Base-by-base conservation (phyloP, 2,329 filamentous ascomycete genomes). In the Harringtonia aguacate region DNA sequence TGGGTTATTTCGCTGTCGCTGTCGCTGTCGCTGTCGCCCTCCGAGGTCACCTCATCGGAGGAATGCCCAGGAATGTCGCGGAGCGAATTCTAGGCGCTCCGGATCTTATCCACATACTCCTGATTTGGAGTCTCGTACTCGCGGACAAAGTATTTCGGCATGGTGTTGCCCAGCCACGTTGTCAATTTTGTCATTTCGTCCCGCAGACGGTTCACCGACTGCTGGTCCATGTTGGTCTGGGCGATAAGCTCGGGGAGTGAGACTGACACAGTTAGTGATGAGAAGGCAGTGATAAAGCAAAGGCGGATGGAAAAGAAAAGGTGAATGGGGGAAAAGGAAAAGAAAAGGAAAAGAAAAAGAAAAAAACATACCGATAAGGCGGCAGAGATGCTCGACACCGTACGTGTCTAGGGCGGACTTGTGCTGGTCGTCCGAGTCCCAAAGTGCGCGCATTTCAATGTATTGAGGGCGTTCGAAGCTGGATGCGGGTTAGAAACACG, bases 161-260 rank as follows among this genome's bases (percentile, higher is more conserved):
- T 79, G 55, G 90, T 79, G 53, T 82, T 84, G 47, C 81, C 77
- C 44, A 98, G 71, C 87, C 89, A 98, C 43, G 78, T 73, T 12
- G 83, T 86, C 63, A 98, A 81, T 63, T 88, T 90, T 53, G 78
- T 75, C 15, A 98, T 73, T 61, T 98, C 92, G 56, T 95, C 87
- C 13, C 88, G 82, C 22, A 97, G 77, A 38, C 88, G 84, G 49
- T 82, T 84, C 35, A 95, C 86, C 3, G 88, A 89, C 60, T 94
- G 88, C 43, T 83, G 73, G 57, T 97, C 92, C 88, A 98, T 95
- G 65, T 97, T 97, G 42, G 92, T 98, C 61, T 98, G 92, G 4
- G 89, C 89, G 49, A 97, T 81, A 34, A 97, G 79, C 59, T 98
- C 92, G 1, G 92, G 90, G 54, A 97, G 79, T 1, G 84, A 84